Conservation (phyloP, 768 basidiomycete species). For the Cantharellus cinnabarinus region DNA sequence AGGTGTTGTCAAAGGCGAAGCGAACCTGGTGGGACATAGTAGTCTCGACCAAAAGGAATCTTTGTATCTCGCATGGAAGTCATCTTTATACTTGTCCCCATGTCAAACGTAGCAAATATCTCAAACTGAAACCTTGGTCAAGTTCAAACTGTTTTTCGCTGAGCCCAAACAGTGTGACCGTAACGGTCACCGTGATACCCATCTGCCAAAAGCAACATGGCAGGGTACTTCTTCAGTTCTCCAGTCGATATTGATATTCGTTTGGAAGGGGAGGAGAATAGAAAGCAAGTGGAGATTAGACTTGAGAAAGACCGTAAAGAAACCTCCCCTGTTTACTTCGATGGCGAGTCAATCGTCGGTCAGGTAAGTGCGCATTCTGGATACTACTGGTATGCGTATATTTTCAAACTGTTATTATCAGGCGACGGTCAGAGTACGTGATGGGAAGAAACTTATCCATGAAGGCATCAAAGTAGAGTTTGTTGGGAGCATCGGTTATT, state of each 20-base stretch:
- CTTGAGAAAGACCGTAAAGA: slow-evolving; percentile 69
- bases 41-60: too few species aligned
- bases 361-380: slow-evolving; percentile 33
- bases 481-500: slow-evolving; percentile 80
- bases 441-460: slow-evolving; percentile 86
- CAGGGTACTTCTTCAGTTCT: slow-evolving; percentile 73
- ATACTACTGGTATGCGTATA: not conserved
- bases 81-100: too few species aligned
- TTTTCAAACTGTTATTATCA: slow-evolving; percentile 13
- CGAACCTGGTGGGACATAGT: too few species aligned
- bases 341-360: slow-evolving; percentile 80
- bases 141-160: too few species aligned
- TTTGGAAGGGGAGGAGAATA: slow-evolving; percentile 65
- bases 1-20: too few species aligned
- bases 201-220: not conserved
- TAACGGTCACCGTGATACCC: not conserved
- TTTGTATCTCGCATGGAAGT: too few species aligned
- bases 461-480: slow-evolving; percentile 98
- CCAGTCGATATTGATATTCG: slow-evolving; percentile 84
- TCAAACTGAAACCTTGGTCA: too few species aligned
- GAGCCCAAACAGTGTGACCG: too few species aligned
- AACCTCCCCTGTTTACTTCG: slow-evolving; percentile 80
- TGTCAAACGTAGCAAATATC: too few species aligned
- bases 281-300: slow-evolving; percentile 82
- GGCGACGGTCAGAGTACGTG: slow-evolving; percentile 75